Evolutionary conservation across 805 yeast species (phyloP).

Genomic region (Saturnispora mendoncae): DNA sequence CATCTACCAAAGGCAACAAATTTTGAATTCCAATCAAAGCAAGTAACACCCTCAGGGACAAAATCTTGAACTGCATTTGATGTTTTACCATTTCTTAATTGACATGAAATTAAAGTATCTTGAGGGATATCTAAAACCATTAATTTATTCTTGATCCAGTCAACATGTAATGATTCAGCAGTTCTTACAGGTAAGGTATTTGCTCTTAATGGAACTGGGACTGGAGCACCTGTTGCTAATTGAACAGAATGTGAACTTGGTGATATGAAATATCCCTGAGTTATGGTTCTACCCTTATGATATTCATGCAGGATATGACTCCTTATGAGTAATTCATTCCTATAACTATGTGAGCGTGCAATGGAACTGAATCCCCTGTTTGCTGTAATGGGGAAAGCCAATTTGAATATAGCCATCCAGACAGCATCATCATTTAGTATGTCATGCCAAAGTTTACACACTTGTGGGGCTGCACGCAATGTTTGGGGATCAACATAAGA

Average conservation of each 20-base stretch:
- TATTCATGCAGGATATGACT: slow-evolving; percentile 20
- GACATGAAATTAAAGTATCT: slow-evolving; percentile 9
- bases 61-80: slow-evolving; percentile 14
- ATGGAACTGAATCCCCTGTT: slow-evolving; percentile 33
- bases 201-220: slow-evolving; percentile 4
- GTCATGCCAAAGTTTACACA: slow-evolving; percentile 40
- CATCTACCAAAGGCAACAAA: slow-evolving; percentile 26
- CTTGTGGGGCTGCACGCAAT: slow-evolving; percentile 33
- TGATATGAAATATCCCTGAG: slow-evolving; percentile 7
- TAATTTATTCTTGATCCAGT: slow-evolving; percentile 12
- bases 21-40: slow-evolving; percentile 22
- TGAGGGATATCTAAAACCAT: slow-evolving; percentile 10
- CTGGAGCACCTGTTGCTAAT: slow-evolving; percentile 5
- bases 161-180: slow-evolving; percentile 5
- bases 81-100: slow-evolving; percentile 13
- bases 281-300: slow-evolving; percentile 8
- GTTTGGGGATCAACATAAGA: slow-evolving; percentile 38
- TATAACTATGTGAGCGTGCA: slow-evolving; percentile 38
- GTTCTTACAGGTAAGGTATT: slow-evolving; percentile 5
- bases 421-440: slow-evolving; percentile 37
- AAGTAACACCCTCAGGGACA: slow-evolving; percentile 26
- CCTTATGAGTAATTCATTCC: slow-evolving; percentile 37
- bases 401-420: slow-evolving; percentile 39
- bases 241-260: slow-evolving; percentile 4
- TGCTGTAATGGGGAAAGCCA: slow-evolving; percentile 27